phyloP scores from a whole-genome alignment of 2,329 filamentous ascomycete species.

The Aspergillus bombycis region DNA sequence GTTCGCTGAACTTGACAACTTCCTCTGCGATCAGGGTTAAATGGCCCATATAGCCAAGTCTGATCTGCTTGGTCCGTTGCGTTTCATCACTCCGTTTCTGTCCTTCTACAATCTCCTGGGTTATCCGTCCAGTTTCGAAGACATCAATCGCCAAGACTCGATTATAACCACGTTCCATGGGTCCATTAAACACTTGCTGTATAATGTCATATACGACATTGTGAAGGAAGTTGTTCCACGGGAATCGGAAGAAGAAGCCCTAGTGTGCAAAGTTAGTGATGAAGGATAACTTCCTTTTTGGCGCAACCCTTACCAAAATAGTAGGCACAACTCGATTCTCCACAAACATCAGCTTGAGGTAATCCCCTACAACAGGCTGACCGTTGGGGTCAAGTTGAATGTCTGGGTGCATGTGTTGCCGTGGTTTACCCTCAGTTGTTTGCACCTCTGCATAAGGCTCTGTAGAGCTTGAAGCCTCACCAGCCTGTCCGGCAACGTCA shows the following conservation, averaged over 20 bases:
- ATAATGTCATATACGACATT: constrained; percentile 99
- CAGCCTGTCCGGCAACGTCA: constrained; percentile 25
- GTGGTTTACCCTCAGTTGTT: constrained; percentile 25
- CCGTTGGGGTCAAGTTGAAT: constrained; percentile 65
- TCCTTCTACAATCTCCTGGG: constrained; percentile 87
- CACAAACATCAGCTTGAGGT: constrained; percentile 94
- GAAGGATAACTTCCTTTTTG: background rate
- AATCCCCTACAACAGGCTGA: constrained; percentile 86
- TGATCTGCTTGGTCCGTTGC: constrained; percentile 80
- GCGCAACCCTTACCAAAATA: constrained; percentile 71
- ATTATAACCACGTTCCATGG: constrained; percentile 95
- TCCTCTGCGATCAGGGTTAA: constrained; percentile 96
- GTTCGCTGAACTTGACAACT: constrained; percentile 96
- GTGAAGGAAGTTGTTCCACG: constrained; percentile 99
- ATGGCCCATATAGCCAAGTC: constrained; percentile 98
- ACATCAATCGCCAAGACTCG: constrained; percentile 85
- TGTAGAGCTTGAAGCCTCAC: constrained; percentile 16
- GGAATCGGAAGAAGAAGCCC: constrained; percentile 98
- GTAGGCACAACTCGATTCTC: constrained; percentile 92
- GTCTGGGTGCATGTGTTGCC: constrained; percentile 35
- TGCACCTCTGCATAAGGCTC: constrained; percentile 26
- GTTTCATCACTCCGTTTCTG: constrained; percentile 85
- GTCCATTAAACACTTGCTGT: constrained; percentile 97
- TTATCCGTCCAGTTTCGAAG: constrained; percentile 88
- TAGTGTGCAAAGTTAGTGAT: constrained; percentile 39